Conservation (phyloP, 495 filamentous ascomycete genomes). For the Podospora anserina region DNA sequence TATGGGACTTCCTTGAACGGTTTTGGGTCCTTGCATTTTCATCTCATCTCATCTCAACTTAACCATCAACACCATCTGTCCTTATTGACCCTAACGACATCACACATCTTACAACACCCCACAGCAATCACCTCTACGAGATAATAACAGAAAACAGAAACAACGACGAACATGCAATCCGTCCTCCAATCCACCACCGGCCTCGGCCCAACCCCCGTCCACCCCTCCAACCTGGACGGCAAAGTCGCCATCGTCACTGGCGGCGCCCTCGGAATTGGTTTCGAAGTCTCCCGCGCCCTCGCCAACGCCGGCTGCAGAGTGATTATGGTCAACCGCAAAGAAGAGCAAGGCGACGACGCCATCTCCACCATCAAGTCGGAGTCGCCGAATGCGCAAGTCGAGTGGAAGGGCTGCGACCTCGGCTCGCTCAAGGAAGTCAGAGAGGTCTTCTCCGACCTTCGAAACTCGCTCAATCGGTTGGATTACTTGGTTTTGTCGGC, state of each 20-base stretch:
- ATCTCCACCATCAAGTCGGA: conserved; percentile 34
- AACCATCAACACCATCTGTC: background rate
- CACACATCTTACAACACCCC: background rate
- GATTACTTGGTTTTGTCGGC: conserved; percentile 49
- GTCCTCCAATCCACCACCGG: conserved; percentile 27
- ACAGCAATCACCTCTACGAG: background rate
- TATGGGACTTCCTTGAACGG: background rate
- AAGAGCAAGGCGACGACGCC: conserved; percentile 42
- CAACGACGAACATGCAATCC: conserved; percentile 26
- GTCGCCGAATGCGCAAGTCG: conserved; percentile 31
- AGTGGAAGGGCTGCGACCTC: conserved; percentile 46
- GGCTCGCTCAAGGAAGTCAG: conserved; percentile 38
- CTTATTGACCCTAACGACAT: background rate
- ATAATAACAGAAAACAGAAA: background rate
- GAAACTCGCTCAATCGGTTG: conserved; percentile 33
- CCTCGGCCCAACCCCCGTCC: conserved; percentile 28
- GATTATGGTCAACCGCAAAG: conserved; percentile 42
- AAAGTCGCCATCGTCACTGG: conserved; percentile 55
- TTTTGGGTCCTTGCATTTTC: background rate
- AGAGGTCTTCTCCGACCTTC: conserved; percentile 36
- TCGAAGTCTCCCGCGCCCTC: conserved; percentile 46
- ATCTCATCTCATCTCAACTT: background rate
- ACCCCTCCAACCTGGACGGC: conserved; percentile 31
- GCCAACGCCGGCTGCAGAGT: conserved; percentile 32
- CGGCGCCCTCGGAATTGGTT: conserved; percentile 53